These are phyloP conservation scores for Thraustochytrium aureum DNA, from an alignment of 352 stramenopile species.

Conservation along the genomic window DNA sequence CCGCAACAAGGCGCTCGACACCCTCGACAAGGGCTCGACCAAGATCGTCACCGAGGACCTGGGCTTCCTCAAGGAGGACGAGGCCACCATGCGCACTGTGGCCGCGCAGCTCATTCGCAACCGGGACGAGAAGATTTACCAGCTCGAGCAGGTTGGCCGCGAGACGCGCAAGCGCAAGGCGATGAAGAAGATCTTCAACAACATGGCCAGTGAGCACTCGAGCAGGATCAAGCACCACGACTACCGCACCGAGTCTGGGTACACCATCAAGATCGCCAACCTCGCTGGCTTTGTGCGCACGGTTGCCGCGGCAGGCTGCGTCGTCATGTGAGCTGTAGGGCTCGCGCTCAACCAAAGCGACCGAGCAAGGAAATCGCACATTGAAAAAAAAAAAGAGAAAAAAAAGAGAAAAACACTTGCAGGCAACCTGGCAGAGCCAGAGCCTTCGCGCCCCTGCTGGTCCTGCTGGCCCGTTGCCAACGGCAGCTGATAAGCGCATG, in stretches of 20 bases:
- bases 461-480: no score
- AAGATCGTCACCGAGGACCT: constrained; percentile 48
- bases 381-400: no score
- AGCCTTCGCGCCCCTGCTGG: no score
- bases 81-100: constrained; percentile 51
- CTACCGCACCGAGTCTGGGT: constrained; percentile 10
- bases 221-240: constrained; percentile 43
- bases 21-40: constrained; percentile 40
- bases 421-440: no score
- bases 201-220: constrained; percentile 33
- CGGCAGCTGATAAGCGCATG: no score
- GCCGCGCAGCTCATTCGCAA: constrained; percentile 49
- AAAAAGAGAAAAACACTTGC: no score
- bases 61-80: constrained; percentile 37
- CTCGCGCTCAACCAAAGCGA: background rate
- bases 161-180: constrained; percentile 44
- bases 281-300: constrained; percentile 52
- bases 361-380: background rate
- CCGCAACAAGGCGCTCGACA: constrained; percentile 49
- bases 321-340: constrained; percentile 10
- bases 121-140: constrained; percentile 53
- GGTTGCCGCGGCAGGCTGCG: constrained; percentile 40
- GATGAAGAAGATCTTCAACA: constrained; percentile 54
- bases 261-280: constrained; percentile 50
- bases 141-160: constrained; percentile 47